Conservation (phyloP, 2,329 filamentous ascomycete species). For the Scopulariopsis brevicaulis region DNA sequence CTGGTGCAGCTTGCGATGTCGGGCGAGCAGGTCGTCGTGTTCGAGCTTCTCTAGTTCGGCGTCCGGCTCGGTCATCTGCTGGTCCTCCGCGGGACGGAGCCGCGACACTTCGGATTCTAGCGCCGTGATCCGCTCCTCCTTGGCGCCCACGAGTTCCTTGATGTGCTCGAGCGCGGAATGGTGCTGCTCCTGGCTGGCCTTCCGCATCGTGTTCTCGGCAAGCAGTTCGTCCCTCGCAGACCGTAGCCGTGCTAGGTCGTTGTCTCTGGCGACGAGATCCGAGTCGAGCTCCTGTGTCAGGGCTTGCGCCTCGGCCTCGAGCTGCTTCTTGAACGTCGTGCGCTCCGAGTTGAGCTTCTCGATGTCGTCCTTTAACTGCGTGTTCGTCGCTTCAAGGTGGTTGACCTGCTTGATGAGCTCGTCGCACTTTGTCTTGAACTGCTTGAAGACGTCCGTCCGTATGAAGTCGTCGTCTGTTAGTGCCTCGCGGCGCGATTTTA, state of each 20-base stretch:
- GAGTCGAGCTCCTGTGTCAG: conserved; percentile 69
- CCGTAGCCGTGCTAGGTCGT: conserved; percentile 76
- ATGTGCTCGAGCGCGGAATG: conserved; percentile 58
- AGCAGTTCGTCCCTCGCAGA: conserved; percentile 75
- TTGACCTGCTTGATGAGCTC: conserved; percentile 90
- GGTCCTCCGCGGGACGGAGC: conserved; percentile 39
- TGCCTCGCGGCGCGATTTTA: conserved; percentile 57
- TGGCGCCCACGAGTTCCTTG: conserved; percentile 68
- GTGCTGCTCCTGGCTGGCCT: conserved; percentile 68
- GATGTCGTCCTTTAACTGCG: conserved; percentile 71
- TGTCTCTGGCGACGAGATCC: conserved; percentile 69
- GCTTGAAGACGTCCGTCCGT: conserved; percentile 86
- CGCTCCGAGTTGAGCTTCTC: conserved; percentile 79
- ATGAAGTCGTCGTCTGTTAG: conserved; percentile 89
- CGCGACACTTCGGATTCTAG: conserved; percentile 76
- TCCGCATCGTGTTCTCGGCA: conserved; percentile 70
- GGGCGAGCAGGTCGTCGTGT: conserved; percentile 60
- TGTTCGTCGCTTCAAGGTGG: conserved; percentile 79
- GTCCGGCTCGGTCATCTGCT: conserved; percentile 29
- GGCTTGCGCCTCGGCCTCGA: conserved; percentile 70
- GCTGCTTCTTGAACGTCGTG: conserved; percentile 65
- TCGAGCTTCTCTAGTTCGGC: conserved; percentile 44
- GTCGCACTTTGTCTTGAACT: conserved; percentile 80
- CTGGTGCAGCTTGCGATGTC: conserved; percentile 63
- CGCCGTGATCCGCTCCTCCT: conserved; percentile 68